Evolutionary conservation across 371 early-diverging fungal species (phyloP).

Genomic region (Rhizopus arrhizus): DNA sequence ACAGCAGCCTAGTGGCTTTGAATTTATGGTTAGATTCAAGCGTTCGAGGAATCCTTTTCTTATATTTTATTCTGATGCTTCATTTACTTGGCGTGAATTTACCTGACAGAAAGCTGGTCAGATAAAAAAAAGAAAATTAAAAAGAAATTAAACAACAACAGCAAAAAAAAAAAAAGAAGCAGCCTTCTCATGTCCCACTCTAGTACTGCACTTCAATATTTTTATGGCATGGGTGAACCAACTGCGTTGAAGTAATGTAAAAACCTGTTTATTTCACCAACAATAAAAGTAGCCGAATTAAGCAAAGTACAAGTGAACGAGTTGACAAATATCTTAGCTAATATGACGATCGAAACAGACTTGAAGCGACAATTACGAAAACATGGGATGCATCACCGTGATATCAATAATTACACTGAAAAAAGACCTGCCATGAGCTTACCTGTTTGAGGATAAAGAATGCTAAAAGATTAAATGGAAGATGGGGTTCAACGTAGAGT

Average conservation of each 20-base stretch:
- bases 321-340: constrained; percentile 81
- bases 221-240: constrained; percentile 90
- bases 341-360: constrained; percentile 91
- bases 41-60: neutral
- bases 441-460: constrained; percentile 93
- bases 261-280: constrained; percentile 75
- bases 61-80: constrained; percentile 57
- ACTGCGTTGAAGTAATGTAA: constrained; percentile 79
- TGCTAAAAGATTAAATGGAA: constrained; percentile 82
- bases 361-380: constrained; percentile 78
- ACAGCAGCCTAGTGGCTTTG: constrained; percentile 20
- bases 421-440: constrained; percentile 84
- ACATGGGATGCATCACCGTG: constrained; percentile 79
- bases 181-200: neutral
- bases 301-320: constrained; percentile 85
- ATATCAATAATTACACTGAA: constrained; percentile 84
- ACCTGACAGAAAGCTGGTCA: constrained; percentile 87
- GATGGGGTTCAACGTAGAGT: constrained; percentile 56
- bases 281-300: constrained; percentile 81
- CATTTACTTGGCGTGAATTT: constrained; percentile 92
- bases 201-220: constrained; percentile 71
- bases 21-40: neutral
- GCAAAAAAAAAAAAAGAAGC: too few relatives aligned
- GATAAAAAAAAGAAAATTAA: constrained; percentile 24
- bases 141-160: neutral